Evolutionary conservation across 768 basidiomycete species (phyloP), one percentile per base, ranked within the genome.

Genomic region (Tricholoma sp.): DNA sequence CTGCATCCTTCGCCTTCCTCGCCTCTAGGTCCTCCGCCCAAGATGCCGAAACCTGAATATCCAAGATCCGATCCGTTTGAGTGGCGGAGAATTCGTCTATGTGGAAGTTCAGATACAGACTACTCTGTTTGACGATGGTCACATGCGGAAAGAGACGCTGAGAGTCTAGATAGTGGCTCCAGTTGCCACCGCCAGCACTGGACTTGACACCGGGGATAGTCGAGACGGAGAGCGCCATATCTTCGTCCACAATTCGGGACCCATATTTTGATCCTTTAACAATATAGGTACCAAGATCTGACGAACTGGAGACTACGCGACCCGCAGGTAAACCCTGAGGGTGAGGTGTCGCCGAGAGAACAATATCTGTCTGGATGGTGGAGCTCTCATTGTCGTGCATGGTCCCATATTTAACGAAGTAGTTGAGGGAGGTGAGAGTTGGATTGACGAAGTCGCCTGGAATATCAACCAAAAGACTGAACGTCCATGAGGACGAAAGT

Each of bases 401-500:
- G 7, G 65, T 61, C 15, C 56, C 65, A 37, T 66, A 66, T 48
- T 66, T 63, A 62, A 66, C 50, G 31, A 62, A 45, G 53, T 65
- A 63, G 10, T 4, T 13, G 24, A 65, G 55, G 1, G 64, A 57
- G n/a, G 24, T 9, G n/a, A 66, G 63, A 9, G 65, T 66, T 10
- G 63, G 59, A n/a, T 59, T 58, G 47, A 20, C 20, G 7, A 20
- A 9, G 41, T 42, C 20, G 41, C 17, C 17, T 42, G 41, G 41
- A 18, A 42, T 42, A 18, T 18, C 41, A 9, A 42, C 11, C 41
- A 18, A 20, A 42, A 42, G 41, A 20, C 41, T 42, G 8, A 42
- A 9, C 41, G 41, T 20, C 41, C 41, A 42, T 1, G 41, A 42
- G 17, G 41, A 20, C 8, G 41, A 20, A 20, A 24, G 4, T 24